phyloP scores from a whole-genome alignment of 2,329 filamentous ascomycete species.

The Phyllosticta paracitricarpa region DNA sequence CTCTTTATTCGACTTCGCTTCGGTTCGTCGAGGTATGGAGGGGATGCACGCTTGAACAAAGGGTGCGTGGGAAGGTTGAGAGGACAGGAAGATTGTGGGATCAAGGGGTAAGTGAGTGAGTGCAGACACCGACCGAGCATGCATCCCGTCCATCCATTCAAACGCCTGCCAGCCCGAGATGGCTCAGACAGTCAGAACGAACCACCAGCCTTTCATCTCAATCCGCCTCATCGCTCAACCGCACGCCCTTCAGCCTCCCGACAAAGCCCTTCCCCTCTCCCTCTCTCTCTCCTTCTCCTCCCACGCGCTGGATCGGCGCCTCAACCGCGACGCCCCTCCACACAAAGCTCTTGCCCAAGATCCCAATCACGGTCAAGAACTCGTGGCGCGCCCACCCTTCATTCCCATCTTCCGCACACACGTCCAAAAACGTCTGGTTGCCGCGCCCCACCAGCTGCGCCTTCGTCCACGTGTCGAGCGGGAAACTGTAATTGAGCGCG shows the following conservation, averaged over 20 bases:
- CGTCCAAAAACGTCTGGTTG: slow-evolving; percentile 26
- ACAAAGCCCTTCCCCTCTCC: slow-evolving; percentile 12
- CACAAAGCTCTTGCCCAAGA: slow-evolving; percentile 32
- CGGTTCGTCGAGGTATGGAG: no score
- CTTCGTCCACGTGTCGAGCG: slow-evolving; percentile 28
- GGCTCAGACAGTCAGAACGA: no score
- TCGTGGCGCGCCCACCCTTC: slow-evolving; percentile 15
- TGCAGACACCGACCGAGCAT: no score
- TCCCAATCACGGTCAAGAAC: slow-evolving; percentile 34
- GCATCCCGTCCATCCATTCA: no score
- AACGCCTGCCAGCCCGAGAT: no score
- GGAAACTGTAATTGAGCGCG: slow-evolving; percentile 32
- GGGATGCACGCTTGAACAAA: no score
- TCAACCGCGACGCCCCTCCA: slow-evolving; percentile 38
- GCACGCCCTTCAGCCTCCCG: neutral
- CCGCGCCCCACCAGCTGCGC: slow-evolving; percentile 26
- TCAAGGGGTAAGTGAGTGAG: no score
- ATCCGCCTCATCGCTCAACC: neutral
- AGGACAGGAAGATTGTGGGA: no score
- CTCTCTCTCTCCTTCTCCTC: slow-evolving; percentile 19
- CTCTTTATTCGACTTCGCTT: no score
- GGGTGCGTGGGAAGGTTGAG: no score
- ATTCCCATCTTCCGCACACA: slow-evolving; percentile 21
- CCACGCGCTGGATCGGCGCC: slow-evolving; percentile 33
- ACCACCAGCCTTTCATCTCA: no score